These are phyloP conservation scores for Davidsoniella australis DNA, from an alignment of 2,329 filamentous ascomycete species.

Conservation along the genomic window DNA sequence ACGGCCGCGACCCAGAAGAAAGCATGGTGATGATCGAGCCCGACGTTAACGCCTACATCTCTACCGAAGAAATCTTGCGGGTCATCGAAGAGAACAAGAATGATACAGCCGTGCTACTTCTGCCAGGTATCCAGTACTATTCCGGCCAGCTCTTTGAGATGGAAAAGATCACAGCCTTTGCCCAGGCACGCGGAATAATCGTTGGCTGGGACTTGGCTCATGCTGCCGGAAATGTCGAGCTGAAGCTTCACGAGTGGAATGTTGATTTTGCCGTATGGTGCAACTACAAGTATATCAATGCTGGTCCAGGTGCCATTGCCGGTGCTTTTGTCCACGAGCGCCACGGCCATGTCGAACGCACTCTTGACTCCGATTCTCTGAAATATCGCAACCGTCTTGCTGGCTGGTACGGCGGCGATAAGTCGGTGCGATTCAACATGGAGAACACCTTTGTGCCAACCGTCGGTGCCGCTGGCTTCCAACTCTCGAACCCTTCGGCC, in stretches of 20 bases:
- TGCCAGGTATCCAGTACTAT: conserved; percentile 83
- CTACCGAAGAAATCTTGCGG: conserved; percentile 53
- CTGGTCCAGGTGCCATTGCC: conserved; percentile 65
- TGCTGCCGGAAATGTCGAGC: conserved; percentile 65
- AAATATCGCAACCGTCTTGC: conserved; percentile 49
- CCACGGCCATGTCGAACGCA: conserved; percentile 40
- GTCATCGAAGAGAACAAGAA: conserved; percentile 59
- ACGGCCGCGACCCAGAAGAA: conserved; percentile 46
- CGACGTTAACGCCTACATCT: conserved; percentile 39
- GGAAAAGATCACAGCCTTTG: conserved; percentile 57
- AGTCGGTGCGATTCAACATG: conserved; percentile 64
- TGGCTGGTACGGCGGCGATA: conserved; percentile 80
- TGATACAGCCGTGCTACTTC: conserved; percentile 55
- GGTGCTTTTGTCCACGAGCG: conserved; percentile 65
- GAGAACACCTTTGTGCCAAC: conserved; percentile 64
- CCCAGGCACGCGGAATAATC: conserved; percentile 50
- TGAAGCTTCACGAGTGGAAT: conserved; percentile 74
- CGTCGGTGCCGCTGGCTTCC: conserved; percentile 61
- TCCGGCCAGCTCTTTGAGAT: conserved; percentile 82
- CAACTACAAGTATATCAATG: conserved; percentile 87
- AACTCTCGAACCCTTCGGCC: conserved; percentile 64
- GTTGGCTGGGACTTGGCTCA: conserved; percentile 84
- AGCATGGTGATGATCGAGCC: conserved; percentile 63
- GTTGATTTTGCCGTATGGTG: conserved; percentile 90
- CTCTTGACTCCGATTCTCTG: conserved; percentile 17